These are phyloP conservation scores for sweet orange (Citrus sinensis) DNA, from an alignment of 345 rosid genomes.

Conservation along the genomic window DNA sequence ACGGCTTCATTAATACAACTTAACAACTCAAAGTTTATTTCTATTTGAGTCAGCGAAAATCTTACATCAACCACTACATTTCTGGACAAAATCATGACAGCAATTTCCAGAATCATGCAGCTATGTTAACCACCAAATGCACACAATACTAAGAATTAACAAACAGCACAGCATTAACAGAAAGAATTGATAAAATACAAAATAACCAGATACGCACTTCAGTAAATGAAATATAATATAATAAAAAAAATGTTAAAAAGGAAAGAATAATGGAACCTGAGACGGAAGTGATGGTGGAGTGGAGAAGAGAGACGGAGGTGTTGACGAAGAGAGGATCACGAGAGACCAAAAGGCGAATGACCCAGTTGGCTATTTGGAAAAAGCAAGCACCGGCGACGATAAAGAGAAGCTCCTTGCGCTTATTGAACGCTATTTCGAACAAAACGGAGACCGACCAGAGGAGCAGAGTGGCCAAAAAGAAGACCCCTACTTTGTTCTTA, in stretches of 20 bases:
- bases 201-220: neutral
- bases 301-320: conserved; percentile 86
- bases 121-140: neutral
- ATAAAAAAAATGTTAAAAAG: neutral
- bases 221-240: neutral
- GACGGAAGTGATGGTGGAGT: conserved; percentile 66
- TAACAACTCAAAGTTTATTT: no score
- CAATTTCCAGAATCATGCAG: neutral
- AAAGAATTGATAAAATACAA: neutral
- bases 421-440: conserved; percentile 71
- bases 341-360: conserved; percentile 48
- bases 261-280: conserved; percentile 46
- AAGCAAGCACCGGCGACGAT: conserved; percentile 55
- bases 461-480: conserved; percentile 81
- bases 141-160: neutral
- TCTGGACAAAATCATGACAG: neutral
- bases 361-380: conserved; percentile 69
- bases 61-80: neutral
- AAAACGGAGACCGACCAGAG: conserved; percentile 77
- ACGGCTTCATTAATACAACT: no score
- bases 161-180: neutral
- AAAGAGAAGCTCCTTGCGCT: conserved; percentile 46
- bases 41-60: neutral
- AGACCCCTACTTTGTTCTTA: conserved; percentile 41
- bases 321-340: conserved; percentile 89